Percentiles rank a stretch among this genome's conserved stretches.
phyloP scores from a whole-genome alignment of 1,284 basidiomycete genomes.

The Puccinia novopanici region DNA sequence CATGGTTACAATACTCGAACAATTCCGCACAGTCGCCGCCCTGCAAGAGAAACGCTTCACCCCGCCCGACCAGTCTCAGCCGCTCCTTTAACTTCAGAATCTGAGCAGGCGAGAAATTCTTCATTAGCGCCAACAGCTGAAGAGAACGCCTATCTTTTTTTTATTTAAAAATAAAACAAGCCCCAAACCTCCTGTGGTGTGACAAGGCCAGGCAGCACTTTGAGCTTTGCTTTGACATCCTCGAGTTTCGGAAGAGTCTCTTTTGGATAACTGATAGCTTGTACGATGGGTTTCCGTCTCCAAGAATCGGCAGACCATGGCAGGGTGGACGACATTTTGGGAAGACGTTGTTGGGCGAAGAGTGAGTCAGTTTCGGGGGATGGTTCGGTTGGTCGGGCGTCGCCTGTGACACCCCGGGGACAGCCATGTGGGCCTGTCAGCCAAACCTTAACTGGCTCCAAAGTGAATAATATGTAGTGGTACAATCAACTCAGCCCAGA shows the following conservation, averaged over 20 bases:
- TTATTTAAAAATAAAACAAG: not conserved
- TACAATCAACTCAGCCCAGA: slow-evolving; percentile 17
- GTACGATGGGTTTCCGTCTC: slow-evolving; percentile 56
- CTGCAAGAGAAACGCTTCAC: slow-evolving; percentile 86
- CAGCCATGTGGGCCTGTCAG: not conserved
- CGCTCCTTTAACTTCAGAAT: slow-evolving; percentile 20
- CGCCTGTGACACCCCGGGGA: not conserved
- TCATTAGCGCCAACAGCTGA: not conserved
- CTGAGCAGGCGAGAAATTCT: not conserved
- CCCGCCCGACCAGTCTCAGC: slow-evolving; percentile 19
- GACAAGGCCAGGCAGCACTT: slow-evolving; percentile 57
- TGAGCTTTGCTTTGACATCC: slow-evolving; percentile 54
- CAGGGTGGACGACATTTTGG: not conserved
- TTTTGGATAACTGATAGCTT: slow-evolving; percentile 56
- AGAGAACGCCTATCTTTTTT: not conserved
- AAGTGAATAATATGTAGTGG: not conserved
- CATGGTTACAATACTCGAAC: slow-evolving; percentile 67
- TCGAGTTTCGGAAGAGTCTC: slow-evolving; percentile 52
- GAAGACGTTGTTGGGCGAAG: no score
- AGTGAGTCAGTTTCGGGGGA: no score
- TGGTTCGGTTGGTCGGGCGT: not conserved
- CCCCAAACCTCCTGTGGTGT: slow-evolving; percentile 55
- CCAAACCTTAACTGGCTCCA: not conserved
- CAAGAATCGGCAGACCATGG: slow-evolving; percentile 53
- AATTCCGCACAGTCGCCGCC: slow-evolving; percentile 90